Base-by-base conservation (phyloP, 495 filamentous ascomycete genomes). In the Aspergillus panamensis region DNA sequence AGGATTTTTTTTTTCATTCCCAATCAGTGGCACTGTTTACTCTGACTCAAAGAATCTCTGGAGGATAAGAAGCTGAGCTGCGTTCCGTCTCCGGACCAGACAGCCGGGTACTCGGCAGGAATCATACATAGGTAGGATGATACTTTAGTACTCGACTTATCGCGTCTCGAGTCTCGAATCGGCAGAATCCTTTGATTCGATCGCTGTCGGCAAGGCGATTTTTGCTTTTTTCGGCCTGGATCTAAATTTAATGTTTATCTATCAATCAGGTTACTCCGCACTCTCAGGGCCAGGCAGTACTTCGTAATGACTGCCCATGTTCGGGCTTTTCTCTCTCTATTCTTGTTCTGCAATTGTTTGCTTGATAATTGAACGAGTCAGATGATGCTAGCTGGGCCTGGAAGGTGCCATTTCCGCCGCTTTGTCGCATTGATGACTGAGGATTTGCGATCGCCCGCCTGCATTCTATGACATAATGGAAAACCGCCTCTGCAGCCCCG, bases 391-490 rank as follows among this genome's bases (percentile, higher is more conserved):
- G 8, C 35, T 39, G 35, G 35, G 35, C 35, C 10, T 39, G 0
- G 35, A n/a, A 39, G 14, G 35, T 39, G 35, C 35, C 35, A 39
- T 10, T 39, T 3, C 35, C 35, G 1, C 3, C 3, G 35, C 6
- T 39, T 39, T 42, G 8, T 21, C 10, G 25, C 17, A 39, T 31
- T 20, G 17, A 51, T 19, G 35, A 42, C 19, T 49, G 29, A 45
- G 51, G 42, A 21, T 45, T 45, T 17, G 42, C n/a, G 57, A 62
- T 62, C 59, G 45, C 54, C 25, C 55, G 55, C 48, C 47, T 51
- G 57, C 55, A 58, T 64, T 66, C 57, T 65, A 63, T 69, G 66
- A 69, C 66, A 66, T 69, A 69, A 69, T 61, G 55, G 55, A 65
- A 69, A 65, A 55, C 44, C 52, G 55, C 37, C 58, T 53, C 42